Base-by-base conservation (phyloP, 495 filamentous ascomycete species). In the Evernia prunastri region DNA sequence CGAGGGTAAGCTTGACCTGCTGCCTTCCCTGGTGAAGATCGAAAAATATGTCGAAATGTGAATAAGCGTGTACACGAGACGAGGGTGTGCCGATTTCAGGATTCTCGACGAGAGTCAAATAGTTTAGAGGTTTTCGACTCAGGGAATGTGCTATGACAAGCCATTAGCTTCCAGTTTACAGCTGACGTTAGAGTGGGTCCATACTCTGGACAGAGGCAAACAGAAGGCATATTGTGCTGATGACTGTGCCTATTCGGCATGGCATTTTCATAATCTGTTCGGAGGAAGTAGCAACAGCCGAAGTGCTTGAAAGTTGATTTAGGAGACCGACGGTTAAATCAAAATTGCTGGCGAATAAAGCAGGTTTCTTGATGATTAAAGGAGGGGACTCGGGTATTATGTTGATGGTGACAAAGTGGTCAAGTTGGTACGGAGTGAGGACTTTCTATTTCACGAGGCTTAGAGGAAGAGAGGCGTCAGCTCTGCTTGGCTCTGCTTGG, bases 31-130 rank as follows among this genome's bases (percentile, higher is more conserved):
- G 78, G 68, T 89, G 87, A 49, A 96, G 75, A 51, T 81, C 77
- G 74, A 98, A 97, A 36, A 83, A 84, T 66, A 97, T 75, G 69
- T 94, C 88, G 74, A 97, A 97, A 25, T 84, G 78, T 17, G 90
- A 87, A 51, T 88, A 79, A 27, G 90, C 86, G 71, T 92, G 86
- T 37, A 96, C 84, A 63, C 87, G 83, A 69, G 91, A 85, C 35
- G 88, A 88, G 15, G 88, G 86, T 2, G 92, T 95, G 66, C 87
- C 82, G 45, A 98, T 89, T 51, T 81, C 76, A 9, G 89, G 80
- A 72, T 91, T 84, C 39, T 93, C 88, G 61, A 97, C 76, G 54
- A 84, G 78, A 2, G 86, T 86, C 36, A 95, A 75, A 71, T 88
- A 87, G 64, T 79, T 84, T 58, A 98, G 81, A 13, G 92, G 89